These are phyloP conservation scores for Ploettnerulaceae sp. DNA, from an alignment of 2,329 filamentous ascomycete genomes.

Conservation along the genomic window DNA sequence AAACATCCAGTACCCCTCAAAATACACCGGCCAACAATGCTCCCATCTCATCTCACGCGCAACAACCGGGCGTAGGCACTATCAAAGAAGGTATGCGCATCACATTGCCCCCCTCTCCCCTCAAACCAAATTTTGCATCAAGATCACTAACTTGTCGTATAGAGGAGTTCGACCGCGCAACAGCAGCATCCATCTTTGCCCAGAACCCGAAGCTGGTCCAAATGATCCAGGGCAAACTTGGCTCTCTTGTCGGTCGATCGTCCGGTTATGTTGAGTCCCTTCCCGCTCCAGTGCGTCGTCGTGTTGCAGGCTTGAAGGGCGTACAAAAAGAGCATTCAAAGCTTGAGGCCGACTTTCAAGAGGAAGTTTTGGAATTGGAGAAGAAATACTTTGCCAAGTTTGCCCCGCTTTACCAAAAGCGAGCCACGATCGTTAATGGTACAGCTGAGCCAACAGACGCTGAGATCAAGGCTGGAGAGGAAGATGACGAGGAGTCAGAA, in stretches of 20 bases:
- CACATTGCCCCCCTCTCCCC: conserved; percentile 28
- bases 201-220: conserved; percentile 91
- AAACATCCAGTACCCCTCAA: conserved; percentile 75
- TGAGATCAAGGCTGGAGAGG: conserved; percentile 82
- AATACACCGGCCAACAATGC: conserved; percentile 96
- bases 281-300: conserved; percentile 80
- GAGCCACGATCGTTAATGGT: conserved; percentile 89
- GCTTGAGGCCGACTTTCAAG: conserved; percentile 96
- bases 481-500: conserved; percentile 58
- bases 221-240: conserved; percentile 97
- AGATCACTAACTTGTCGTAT: conserved; percentile 25
- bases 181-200: conserved; percentile 89
- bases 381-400: conserved; percentile 99
- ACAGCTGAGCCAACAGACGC: conserved; percentile 76
- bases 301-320: conserved; percentile 92
- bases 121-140: conserved; percentile 26
- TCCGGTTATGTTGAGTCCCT: conserved; percentile 98
- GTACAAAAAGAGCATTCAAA: conserved; percentile 99
- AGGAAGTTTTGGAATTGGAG: conserved; percentile 95
- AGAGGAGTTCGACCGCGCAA: conserved; percentile 88
- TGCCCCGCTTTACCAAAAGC: conserved; percentile 93
- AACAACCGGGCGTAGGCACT: conserved; percentile 87
- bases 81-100: conserved; percentile 86
- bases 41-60: conserved; percentile 94
- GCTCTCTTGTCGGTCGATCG: conserved; percentile 85